Evolutionary conservation across 805 yeast genomes (phyloP).

Genomic region (Lipomyces yamadae): DNA sequence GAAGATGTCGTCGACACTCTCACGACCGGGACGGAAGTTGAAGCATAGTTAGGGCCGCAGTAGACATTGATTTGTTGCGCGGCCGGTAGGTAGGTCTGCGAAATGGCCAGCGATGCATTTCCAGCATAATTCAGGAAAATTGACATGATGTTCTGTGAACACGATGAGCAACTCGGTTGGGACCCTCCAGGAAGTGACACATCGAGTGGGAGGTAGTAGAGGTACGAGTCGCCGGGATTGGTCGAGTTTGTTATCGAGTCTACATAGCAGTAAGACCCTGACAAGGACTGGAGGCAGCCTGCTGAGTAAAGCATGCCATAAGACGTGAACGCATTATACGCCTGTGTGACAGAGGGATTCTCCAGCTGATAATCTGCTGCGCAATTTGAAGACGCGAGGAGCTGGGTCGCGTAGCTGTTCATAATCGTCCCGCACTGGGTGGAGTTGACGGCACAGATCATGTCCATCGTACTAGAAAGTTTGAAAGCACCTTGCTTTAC

Average conservation of each 20-base stretch:
- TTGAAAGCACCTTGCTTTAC: slow-evolving; percentile 40
- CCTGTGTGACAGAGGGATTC: slow-evolving; percentile 43
- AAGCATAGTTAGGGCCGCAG: slow-evolving; percentile 35
- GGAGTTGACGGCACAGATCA: slow-evolving; percentile 41
- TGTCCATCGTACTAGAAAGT: slow-evolving; percentile 40
- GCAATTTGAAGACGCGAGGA: slow-evolving; percentile 35
- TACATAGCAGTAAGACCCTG: slow-evolving; percentile 43
- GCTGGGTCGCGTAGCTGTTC: slow-evolving; percentile 34
- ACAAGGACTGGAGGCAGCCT: slow-evolving; percentile 39
- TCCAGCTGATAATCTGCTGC: slow-evolving; percentile 37
- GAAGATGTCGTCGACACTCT: slow-evolving; percentile 18
- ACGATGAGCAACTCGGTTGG: slow-evolving; percentile 39
- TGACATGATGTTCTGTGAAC: slow-evolving; percentile 41
- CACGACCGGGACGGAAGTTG: slow-evolving; percentile 16
- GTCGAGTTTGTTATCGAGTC: slow-evolving; percentile 38
- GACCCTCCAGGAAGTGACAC: slow-evolving; percentile 38
- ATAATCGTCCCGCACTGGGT: slow-evolving; percentile 37
- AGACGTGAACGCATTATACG: slow-evolving; percentile 41
- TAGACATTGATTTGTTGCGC: slow-evolving; percentile 35
- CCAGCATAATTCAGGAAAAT: slow-evolving; percentile 40
- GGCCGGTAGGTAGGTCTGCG: slow-evolving; percentile 42
- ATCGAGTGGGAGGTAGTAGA: slow-evolving; percentile 44
- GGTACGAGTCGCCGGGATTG: slow-evolving; percentile 40
- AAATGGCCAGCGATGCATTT: slow-evolving; percentile 35
- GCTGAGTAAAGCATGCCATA: slow-evolving; percentile 41